Percentiles rank a stretch among this genome's conserved stretches.
Conservation (phyloP, 2,329 filamentous ascomycete genomes). For the Blastomyces silverae region DNA sequence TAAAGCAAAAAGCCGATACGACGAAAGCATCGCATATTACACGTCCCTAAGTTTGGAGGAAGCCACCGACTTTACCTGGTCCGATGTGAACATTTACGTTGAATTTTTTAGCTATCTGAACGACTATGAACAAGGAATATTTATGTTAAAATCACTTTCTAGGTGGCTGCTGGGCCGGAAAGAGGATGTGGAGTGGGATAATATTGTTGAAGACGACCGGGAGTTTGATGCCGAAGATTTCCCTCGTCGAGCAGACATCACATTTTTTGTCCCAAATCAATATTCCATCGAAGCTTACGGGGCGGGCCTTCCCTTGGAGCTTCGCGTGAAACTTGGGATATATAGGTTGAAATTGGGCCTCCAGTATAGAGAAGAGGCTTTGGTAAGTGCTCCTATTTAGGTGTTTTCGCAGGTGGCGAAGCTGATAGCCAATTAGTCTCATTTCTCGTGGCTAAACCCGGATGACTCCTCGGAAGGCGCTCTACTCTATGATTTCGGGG, state of each 20-base stretch:
- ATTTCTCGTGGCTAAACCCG: slow-evolving; percentile 65
- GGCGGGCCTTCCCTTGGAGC: slow-evolving; percentile 65
- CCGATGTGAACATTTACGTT: slow-evolving; percentile 75
- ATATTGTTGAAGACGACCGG: slow-evolving; percentile 64
- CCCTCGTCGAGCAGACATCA: slow-evolving; percentile 56
- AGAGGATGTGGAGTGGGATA: slow-evolving; percentile 71
- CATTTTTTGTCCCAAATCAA: slow-evolving; percentile 52
- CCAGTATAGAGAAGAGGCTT: slow-evolving; percentile 59
- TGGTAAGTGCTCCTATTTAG: slow-evolving; percentile 48
- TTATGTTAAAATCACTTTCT: slow-evolving; percentile 62
- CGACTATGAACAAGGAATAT: slow-evolving; percentile 59
- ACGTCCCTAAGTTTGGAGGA: slow-evolving; percentile 40
- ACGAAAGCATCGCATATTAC: slow-evolving; percentile 48
- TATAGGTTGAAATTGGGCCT: slow-evolving; percentile 68
- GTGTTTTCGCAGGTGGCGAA: background rate
- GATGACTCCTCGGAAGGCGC: slow-evolving; percentile 47
- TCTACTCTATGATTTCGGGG: slow-evolving; percentile 60
- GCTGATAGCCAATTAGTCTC: slow-evolving; percentile 43
- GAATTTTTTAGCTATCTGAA: slow-evolving; percentile 66
- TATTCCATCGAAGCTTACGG: slow-evolving; percentile 60
- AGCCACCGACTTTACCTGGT: slow-evolving; percentile 57
- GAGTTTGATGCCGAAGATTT: slow-evolving; percentile 77
- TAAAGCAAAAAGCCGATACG: slow-evolving; percentile 47
- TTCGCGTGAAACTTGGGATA: slow-evolving; percentile 75
- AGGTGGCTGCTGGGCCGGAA: slow-evolving; percentile 76